A percentile compares a stretch with the other conserved stretches of the same genome.
Evolutionary conservation across 208 protist species (phyloP).

Genomic region (Leishmania tropica): DNA sequence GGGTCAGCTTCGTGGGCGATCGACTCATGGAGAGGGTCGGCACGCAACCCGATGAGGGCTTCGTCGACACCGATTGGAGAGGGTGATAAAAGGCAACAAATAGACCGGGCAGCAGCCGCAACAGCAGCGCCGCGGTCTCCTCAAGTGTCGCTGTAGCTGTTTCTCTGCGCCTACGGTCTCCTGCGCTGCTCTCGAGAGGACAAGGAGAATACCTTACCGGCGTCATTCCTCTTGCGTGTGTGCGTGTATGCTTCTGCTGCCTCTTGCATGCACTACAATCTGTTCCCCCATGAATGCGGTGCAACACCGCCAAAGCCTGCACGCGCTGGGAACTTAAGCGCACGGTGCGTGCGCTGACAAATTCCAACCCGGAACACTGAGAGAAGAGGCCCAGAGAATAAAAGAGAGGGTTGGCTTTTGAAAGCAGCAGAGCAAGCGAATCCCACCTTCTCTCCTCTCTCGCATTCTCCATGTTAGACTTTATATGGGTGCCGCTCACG

Average conservation of each 20-base stretch:
- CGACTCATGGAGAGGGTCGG: constrained; percentile 52
- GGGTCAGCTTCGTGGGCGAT: constrained; percentile 72
- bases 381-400: not conserved
- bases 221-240: not conserved
- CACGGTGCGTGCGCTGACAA: not conserved
- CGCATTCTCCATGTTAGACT: not conserved
- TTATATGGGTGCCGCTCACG: not conserved
- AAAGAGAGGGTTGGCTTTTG: too few species aligned
- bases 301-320: not conserved
- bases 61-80: not conserved
- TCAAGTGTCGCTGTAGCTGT: not conserved
- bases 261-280: not conserved
- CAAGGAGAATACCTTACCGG: not conserved
- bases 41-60: constrained; percentile 8
- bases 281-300: not conserved
- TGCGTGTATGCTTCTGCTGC: not conserved
- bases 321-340: not conserved
- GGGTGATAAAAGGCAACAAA: not conserved
- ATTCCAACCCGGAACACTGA: not conserved
- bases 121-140: not conserved
- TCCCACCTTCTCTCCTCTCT: not conserved
- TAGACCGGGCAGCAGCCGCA: not conserved
- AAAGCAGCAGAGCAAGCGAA: not conserved
- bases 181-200: not conserved
- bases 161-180: not conserved